phyloP scores from a whole-genome alignment of 1,284 basidiomycete species.

The Wolfiporia cocos region DNA sequence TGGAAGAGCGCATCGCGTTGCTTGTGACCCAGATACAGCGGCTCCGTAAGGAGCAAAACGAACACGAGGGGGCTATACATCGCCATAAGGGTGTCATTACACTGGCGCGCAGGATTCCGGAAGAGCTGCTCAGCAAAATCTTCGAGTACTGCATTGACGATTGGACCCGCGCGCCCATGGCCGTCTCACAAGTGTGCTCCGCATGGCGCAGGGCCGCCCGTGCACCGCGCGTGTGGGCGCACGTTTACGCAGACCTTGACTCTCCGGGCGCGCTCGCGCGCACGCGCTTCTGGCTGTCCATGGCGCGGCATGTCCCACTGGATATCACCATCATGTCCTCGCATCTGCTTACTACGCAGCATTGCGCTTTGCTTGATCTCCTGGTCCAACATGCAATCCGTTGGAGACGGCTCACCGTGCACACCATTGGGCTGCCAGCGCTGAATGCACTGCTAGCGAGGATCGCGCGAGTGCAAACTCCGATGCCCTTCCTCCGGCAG shows the following conservation, averaged over 20 bases:
- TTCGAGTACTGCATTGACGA: constrained; percentile 47
- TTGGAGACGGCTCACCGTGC: constrained; percentile 40
- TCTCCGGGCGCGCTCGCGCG: constrained; percentile 35
- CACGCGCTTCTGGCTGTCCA: constrained; percentile 45
- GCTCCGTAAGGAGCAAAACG: constrained; percentile 36
- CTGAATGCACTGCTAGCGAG: constrained; percentile 34
- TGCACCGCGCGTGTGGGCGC: constrained; percentile 51
- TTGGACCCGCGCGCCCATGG: constrained; percentile 50
- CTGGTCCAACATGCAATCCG: constrained; percentile 34
- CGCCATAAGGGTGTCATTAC: constrained; percentile 44
- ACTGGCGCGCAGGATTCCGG: constrained; percentile 47
- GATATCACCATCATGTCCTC: constrained; percentile 38
- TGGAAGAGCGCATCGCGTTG: constrained; percentile 38
- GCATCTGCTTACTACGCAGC: constrained; percentile 10
- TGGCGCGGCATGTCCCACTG: constrained; percentile 34
- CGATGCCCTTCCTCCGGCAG: constrained; percentile 16
- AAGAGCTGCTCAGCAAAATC: constrained; percentile 49
- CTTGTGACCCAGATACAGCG: constrained; percentile 35
- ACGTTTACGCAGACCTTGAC: constrained; percentile 46
- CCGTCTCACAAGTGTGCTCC: constrained; percentile 53
- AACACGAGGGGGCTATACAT: constrained; percentile 35
- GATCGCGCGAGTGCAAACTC: constrained; percentile 16
- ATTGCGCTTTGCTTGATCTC: constrained; percentile 32
- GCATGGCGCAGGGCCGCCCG: constrained; percentile 50
- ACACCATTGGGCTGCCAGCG: constrained; percentile 30